Evolutionary conservation across 208 protist species (phyloP), one percentile per base, ranked within the genome.

Genomic region (Paratrypanosoma confusum): DNA sequence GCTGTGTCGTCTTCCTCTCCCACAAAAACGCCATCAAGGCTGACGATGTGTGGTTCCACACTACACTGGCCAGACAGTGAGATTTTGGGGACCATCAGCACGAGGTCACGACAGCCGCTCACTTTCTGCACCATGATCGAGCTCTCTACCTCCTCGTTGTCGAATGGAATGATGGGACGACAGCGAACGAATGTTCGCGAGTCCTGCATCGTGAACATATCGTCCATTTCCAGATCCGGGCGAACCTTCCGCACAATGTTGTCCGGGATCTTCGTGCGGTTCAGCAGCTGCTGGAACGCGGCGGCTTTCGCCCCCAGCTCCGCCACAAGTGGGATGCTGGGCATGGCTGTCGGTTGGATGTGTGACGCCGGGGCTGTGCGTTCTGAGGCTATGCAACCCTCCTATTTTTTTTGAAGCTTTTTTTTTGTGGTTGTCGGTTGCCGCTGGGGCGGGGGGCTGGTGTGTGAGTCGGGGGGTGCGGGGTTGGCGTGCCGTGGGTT

Each of bases 151-250:
- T 74, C 46, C 36, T 89, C 76, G 25, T 74, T 58, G 51, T 89
- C 83, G 58, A 83, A 82, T 3, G 63, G 66, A 38, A 92, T 82
- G 36, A 87, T 75, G 2, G 83, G 83, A 26, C 83, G 71, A 21
- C 65, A 58, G 22, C 83, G 74, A 3, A 92, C 79, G 68, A 92
- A 92, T 48, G 89, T 81, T 18, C 83, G 75, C 8, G 73, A 84
- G 47, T 92, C 83, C 31, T 86, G 77, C 24, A 63, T 56, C 0
- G 56, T 72, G 49, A 88, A 92, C 20, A 92, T 63, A 37, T 92
- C 76, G 11, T 81, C 66, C n/a, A 79, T 67, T 21, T 75, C 58
- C 61, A 85, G 63, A 1, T 41, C 41, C 1, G 56, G 39, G 11
- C 78, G 68, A 5, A 87, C 47, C 42, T 86, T 84, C 31, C 75